Evolutionary conservation across 2,329 filamentous ascomycete species (phyloP), one percentile per base, ranked within the genome.

Genomic region (Mycosphaerella sp.): DNA sequence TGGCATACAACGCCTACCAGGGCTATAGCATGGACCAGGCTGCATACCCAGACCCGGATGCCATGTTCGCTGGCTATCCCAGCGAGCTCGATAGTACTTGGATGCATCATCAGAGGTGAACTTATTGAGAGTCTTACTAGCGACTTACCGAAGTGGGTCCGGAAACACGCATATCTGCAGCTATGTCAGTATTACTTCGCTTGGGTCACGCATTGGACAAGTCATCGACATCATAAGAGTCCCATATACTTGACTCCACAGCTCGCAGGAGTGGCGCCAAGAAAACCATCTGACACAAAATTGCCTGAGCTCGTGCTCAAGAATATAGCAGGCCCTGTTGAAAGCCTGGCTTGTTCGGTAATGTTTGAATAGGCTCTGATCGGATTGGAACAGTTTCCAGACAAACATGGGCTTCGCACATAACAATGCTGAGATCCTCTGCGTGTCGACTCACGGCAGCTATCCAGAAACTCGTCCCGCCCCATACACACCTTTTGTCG

Each of bases 1-100:
- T 55, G 14, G 27, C 36, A 9, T 56, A 54, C 39, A 51, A 50
- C 10, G 30, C 28, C 32, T 53, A 53, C 27, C 44, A 56, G 21
- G 51, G 55, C n/a, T 54, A 56, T 39, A n/a, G 41, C 25, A 30
- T 57, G 16, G 47, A 46, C 18, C 40, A 47, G 9, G 40, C 34
- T 3, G 36, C 41, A 16, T 57, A 54, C 21, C 27, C 46, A 6
- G 55, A 52, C 30, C 47, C 54, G 17, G 48, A 55, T 1, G 34
- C 36, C 4, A 48, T 55, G 41, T 59, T 57, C 35, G 45, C 28
- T 8, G n/a, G 30, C 25, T 53, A 45, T 37, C 47, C 50, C 10
- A 36, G 32, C 9, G 44, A 53, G 3, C 25, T 49, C 4, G 41
- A 53, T 32, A 34, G 44, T 37, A 45, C 44, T 12, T 53, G 50